Evolutionary conservation across 495 filamentous ascomycete species (phyloP).

Genomic region (Xylona heveae): DNA sequence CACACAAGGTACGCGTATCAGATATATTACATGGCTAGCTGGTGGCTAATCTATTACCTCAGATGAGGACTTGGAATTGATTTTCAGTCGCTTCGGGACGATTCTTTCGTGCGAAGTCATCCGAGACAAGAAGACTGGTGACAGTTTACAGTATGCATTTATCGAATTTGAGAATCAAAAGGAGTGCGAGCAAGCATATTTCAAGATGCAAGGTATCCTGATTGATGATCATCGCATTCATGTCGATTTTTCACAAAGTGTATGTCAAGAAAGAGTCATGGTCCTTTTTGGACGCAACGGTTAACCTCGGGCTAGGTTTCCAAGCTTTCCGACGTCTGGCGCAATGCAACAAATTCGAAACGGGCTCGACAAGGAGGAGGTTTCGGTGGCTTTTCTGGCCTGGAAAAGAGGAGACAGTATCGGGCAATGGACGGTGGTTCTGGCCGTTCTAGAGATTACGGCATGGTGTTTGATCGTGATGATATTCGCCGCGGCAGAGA

Average conservation of each 20-base stretch:
- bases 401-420: constrained; percentile 86
- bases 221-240: constrained; percentile 97
- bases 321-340: constrained; percentile 77
- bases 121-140: constrained; percentile 78
- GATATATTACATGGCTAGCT: background rate
- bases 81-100: constrained; percentile 91
- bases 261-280: constrained; percentile 17
- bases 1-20: constrained; percentile 37
- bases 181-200: constrained; percentile 87
- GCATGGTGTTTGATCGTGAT: constrained; percentile 68
- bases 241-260: constrained; percentile 96
- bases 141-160: constrained; percentile 93
- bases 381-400: constrained; percentile 67
- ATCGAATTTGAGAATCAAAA: constrained; percentile 89
- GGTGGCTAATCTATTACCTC: background rate
- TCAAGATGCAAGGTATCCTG: constrained; percentile 92
- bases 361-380: constrained; percentile 49
- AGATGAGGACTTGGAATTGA: constrained; percentile 85
- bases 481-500: constrained; percentile 28
- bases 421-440: constrained; percentile 37
- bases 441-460: constrained; percentile 31
- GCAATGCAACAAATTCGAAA: constrained; percentile 70
- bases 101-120: constrained; percentile 95
- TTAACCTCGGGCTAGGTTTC: constrained; percentile 28
- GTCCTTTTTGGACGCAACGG: background rate